Evolutionary conservation across 83 land plant genomes (phyloP), one percentile per base, ranked within the genome.

Genomic region (Picea engelmannii): DNA sequence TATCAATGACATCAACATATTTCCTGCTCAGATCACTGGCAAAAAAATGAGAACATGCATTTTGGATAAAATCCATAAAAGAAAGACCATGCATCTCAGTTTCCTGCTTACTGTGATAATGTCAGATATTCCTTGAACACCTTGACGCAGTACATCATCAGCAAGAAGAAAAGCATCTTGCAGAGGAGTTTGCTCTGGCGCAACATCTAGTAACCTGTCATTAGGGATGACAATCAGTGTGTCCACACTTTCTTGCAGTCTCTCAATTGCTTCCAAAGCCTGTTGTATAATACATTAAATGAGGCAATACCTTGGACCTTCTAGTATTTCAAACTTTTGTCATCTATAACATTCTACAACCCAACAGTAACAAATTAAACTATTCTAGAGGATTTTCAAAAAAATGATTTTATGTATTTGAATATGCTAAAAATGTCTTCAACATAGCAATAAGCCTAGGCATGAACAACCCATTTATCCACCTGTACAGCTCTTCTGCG

Each of bases 91-190:
- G 15, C 17, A 38, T 58, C 61, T 16, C 38, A 49, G 17, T 15
- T 25, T 35, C 27, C 40, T 10, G 86, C 91, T 82, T 70, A 96
- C 98, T 16, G 96, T 96, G 78, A 96, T 96, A 58, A 96, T 96
- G 81, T 96, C 98, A 8, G 98, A 96, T 59, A 96, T 96, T 77
- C 98, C 99, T 80, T 93, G 99, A 3, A 96, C 99, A 55, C 99
- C 99, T 82, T 95, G 98, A 25, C 99, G 93, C 18, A 96, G 89
- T 65, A 96, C 93, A 85, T 96, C 99, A 87, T 96, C 99, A 65
- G 98, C 98, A 58, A 96, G 91, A 80, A 90, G 91, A 82, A 96
- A 96, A 58, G 99, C 99, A 76, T 94, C 97, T 80, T 93, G 94
- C 21, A 96, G 90, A 42, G 91, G 96, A 21, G 99, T 96, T 63